Evolutionary conservation across 164 flowering plant genomes (phyloP).

Genomic region (Chimonanthus salicifolius): DNA sequence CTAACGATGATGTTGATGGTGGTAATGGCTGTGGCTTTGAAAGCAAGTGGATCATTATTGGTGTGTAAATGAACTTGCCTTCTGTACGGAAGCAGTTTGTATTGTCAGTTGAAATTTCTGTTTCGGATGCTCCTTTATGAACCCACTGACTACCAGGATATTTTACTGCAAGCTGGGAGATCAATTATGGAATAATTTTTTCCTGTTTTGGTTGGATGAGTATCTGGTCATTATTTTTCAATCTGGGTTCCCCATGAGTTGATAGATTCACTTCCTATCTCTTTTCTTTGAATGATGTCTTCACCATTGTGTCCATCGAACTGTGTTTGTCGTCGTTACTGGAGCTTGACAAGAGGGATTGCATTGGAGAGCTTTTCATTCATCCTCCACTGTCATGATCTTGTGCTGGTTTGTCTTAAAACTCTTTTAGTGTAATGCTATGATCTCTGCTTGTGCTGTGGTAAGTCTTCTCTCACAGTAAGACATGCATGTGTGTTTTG

Average conservation of each 20-base stretch:
- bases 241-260: neutral
- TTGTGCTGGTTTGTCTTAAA: slow-evolving; percentile 23
- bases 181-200: neutral
- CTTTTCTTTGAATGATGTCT: slow-evolving; percentile 3
- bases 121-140: neutral
- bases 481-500: neutral
- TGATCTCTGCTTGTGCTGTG: neutral
- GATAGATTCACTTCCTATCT: neutral
- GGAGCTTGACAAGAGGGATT: neutral
- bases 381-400: neutral
- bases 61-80: no score
- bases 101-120: neutral
- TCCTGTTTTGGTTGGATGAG: neutral
- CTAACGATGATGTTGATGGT: no score
- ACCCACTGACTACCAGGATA: neutral
- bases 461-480: slow-evolving; percentile 18
- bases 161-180: neutral
- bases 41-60: no score
- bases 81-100: neutral
- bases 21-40: no score
- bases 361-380: neutral
- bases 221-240: neutral
- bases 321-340: no score
- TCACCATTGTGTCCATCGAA: neutral
- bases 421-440: slow-evolving; percentile 13